Conservation (phyloP, 1,139 yeast species). For the Suhomyces terraborum region DNA sequence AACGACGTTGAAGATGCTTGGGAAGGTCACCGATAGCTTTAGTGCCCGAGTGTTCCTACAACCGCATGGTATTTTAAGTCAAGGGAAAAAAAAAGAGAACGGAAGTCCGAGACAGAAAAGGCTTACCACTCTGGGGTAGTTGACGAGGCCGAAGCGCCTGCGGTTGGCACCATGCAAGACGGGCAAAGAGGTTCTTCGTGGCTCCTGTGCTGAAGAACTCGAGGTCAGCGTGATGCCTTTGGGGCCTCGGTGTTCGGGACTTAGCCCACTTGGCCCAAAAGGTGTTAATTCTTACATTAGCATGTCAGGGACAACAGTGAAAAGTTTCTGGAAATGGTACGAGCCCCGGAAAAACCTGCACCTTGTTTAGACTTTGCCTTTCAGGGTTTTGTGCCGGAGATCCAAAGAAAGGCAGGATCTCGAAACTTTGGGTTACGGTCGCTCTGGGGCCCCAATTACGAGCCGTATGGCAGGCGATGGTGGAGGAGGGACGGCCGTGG, state of each 20-base stretch:
- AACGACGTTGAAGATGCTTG: neutral
- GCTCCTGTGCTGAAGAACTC: neutral
- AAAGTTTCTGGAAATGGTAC: neutral
- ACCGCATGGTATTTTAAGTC: constrained; percentile 7
- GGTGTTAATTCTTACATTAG: neutral
- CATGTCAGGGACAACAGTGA: constrained; percentile 1
- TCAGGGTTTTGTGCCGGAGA: constrained; percentile 3
- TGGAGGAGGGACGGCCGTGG: no score
- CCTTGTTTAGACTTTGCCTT: constrained; percentile 2
- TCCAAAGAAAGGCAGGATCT: neutral
- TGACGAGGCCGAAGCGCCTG: neutral
- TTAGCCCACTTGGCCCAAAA: constrained; percentile 1
- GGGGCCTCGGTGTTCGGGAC: constrained; percentile 1
- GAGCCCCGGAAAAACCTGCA: constrained; percentile 1
- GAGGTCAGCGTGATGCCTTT: neutral
- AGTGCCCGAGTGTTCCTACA: constrained; percentile 7
- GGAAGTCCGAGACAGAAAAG: constrained; percentile 13
- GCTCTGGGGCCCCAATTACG: no score
- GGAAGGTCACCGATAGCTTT: constrained; percentile 1
- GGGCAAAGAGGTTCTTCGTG: neutral
- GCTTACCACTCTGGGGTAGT: constrained; percentile 9
- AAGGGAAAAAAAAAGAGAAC: constrained; percentile 10
- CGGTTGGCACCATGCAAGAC: neutral
- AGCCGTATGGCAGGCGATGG: no score
- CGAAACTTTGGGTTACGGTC: neutral